phyloP scores from a whole-genome alignment of 1,284 basidiomycete species.

The Rhodotorula sp. region DNA sequence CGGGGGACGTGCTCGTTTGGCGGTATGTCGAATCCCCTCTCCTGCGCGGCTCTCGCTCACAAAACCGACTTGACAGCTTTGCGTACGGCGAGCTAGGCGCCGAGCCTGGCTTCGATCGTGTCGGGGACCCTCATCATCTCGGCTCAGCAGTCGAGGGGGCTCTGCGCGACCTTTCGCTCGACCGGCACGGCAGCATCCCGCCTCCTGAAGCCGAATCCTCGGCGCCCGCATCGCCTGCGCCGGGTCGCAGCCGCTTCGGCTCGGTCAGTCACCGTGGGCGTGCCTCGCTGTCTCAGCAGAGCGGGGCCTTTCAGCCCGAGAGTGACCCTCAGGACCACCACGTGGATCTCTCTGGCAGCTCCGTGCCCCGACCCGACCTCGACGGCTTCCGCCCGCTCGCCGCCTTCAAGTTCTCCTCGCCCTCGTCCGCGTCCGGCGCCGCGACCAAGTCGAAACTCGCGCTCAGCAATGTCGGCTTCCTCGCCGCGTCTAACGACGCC shows the following conservation, averaged over 20 bases:
- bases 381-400: constrained; percentile 69
- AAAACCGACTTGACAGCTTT: constrained; percentile 33
- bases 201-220: not conserved
- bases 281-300: constrained; percentile 54
- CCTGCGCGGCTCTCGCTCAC: constrained; percentile 31
- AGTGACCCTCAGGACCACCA: constrained; percentile 58
- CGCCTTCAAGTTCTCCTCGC: constrained; percentile 21
- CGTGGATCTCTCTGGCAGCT: constrained; percentile 21
- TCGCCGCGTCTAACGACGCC: constrained; percentile 61
- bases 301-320: not conserved
- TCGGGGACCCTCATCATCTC: constrained; percentile 18
- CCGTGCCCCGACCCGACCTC: constrained; percentile 9
- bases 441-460: constrained; percentile 12
- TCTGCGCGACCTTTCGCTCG: constrained; percentile 21
- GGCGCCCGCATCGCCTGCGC: not conserved
- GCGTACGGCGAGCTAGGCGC: constrained; percentile 11
- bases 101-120: constrained; percentile 24
- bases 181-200: not conserved
- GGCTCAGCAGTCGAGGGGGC: constrained; percentile 29
- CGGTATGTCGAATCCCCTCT: constrained; percentile 53
- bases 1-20: constrained; percentile 69
- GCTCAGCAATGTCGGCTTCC: constrained; percentile 35
- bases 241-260: not conserved
- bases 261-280: not conserved
- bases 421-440: not conserved